Conservation (phyloP, 768 basidiomycete species). For the Agaricus sinodeliciosus region DNA sequence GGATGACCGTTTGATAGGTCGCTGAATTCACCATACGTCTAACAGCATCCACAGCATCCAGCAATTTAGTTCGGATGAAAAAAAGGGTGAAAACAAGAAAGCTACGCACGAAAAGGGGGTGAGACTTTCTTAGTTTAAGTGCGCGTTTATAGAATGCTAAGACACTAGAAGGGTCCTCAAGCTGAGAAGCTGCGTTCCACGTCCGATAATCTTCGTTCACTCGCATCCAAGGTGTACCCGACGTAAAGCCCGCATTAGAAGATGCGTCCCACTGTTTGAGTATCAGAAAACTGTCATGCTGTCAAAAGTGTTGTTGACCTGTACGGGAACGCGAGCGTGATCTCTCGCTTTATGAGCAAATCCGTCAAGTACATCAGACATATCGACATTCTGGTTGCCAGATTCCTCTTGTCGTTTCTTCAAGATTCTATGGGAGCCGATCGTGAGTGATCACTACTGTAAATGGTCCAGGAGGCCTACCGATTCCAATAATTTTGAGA, state of each 20-base stretch:
- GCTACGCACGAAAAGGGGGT: constrained; percentile 45
- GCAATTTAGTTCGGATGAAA: too few species aligned
- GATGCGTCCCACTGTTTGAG: constrained; percentile 46
- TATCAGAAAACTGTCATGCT: neutral
- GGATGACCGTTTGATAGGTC: constrained; percentile 40
- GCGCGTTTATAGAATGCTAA: constrained; percentile 56
- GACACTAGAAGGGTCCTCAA: constrained; percentile 44
- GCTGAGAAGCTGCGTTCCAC: constrained; percentile 52
- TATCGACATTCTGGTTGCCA: constrained; percentile 41
- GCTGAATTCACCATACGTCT: constrained; percentile 60
- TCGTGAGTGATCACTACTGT: neutral
- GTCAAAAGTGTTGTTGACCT: constrained; percentile 28
- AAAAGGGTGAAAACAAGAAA: neutral
- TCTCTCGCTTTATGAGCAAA: constrained; percentile 63
- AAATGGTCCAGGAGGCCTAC: constrained; percentile 23
- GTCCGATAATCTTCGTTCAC: constrained; percentile 58
- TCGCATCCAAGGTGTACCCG: constrained; percentile 67
- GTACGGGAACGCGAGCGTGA: constrained; percentile 66
- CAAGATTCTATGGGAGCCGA: constrained; percentile 25
- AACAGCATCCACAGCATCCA: neutral
- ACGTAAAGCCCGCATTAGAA: constrained; percentile 57
- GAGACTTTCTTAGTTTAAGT: constrained; percentile 42
- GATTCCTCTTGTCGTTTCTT: constrained; percentile 27
- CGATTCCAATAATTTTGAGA: constrained; percentile 51
- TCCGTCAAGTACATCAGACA: constrained; percentile 52